Percentiles rank a stretch among this genome's conserved stretches.
Evolutionary conservation across 2,329 filamentous ascomycete genomes (phyloP).

Genomic region (Ilyonectria mors-panacis): DNA sequence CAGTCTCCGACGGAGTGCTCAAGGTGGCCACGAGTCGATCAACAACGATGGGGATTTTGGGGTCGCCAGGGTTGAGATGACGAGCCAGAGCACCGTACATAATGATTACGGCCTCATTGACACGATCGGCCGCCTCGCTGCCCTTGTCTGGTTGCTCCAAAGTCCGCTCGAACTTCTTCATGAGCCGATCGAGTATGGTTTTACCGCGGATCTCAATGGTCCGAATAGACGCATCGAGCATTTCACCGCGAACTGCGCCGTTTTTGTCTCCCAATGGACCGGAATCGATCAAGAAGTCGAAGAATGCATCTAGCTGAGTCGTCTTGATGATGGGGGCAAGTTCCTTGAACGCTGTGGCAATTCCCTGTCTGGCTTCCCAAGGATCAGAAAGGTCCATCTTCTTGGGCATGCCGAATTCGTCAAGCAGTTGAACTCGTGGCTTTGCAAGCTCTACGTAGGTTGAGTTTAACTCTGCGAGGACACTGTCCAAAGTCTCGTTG

Average conservation of each 20-base stretch:
- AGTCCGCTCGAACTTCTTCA: slow-evolving; percentile 91
- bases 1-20: slow-evolving; percentile 94
- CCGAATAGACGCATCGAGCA: slow-evolving; percentile 90
- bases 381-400: slow-evolving; percentile 90
- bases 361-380: slow-evolving; percentile 92
- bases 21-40: slow-evolving; percentile 88
- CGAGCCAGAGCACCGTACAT: slow-evolving; percentile 95
- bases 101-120: slow-evolving; percentile 98
- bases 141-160: slow-evolving; percentile 89
- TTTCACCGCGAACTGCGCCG: slow-evolving; percentile 83
- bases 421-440: slow-evolving; percentile 85
- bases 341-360: slow-evolving; percentile 89
- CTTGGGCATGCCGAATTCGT: slow-evolving; percentile 94
- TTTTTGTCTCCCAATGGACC: slow-evolving; percentile 91
- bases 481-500: slow-evolving; percentile 70
- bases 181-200: slow-evolving; percentile 86
- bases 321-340: slow-evolving; percentile 80
- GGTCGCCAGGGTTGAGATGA: slow-evolving; percentile 87
- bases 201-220: slow-evolving; percentile 88
- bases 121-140: slow-evolving; percentile 85
- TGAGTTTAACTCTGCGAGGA: slow-evolving; percentile 76
- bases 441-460: slow-evolving; percentile 86
- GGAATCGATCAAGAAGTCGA: slow-evolving; percentile 87
- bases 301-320: slow-evolving; percentile 80
- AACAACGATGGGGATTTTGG: slow-evolving; percentile 89